Conservation (phyloP, 106 monocot species). For the Xerophyta viscosa region DNA sequence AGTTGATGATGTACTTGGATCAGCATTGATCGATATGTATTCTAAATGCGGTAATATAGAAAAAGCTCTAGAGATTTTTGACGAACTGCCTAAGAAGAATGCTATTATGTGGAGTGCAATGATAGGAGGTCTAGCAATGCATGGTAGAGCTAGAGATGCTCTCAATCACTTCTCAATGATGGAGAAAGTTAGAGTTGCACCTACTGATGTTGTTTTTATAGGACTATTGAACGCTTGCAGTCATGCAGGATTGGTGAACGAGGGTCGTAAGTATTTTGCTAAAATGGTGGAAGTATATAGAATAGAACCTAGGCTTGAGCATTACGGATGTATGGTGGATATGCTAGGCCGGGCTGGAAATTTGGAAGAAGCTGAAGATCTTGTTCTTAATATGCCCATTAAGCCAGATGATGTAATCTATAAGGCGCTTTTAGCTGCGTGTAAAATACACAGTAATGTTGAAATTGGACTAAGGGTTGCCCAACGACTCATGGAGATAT, state of each 20-base stretch:
- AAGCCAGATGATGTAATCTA: slow-evolving; percentile 19
- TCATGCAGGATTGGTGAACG: slow-evolving; percentile 25
- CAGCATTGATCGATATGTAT: slow-evolving; percentile 70
- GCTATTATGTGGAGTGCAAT: slow-evolving; percentile 47
- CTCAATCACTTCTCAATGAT: slow-evolving; percentile 31
- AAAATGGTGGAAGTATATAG: slow-evolving; percentile 15
- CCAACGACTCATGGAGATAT: neutral
- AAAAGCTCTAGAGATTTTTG: slow-evolving; percentile 39
- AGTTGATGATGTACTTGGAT: slow-evolving; percentile 44
- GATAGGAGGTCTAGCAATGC: slow-evolving; percentile 46
- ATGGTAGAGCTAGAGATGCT: slow-evolving; percentile 47
- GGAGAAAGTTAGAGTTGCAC: slow-evolving; percentile 22
- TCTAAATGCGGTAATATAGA: slow-evolving; percentile 57
- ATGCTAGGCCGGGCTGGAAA: slow-evolving; percentile 34
- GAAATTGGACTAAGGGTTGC: neutral
- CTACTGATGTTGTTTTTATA: slow-evolving; percentile 42
- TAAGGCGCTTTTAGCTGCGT: slow-evolving; percentile 23
- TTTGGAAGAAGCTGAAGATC: slow-evolving; percentile 22
- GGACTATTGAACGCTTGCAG: slow-evolving; percentile 29
- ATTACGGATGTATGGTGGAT: slow-evolving; percentile 35
- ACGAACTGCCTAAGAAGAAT: slow-evolving; percentile 30
- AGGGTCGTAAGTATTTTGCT: slow-evolving; percentile 15
- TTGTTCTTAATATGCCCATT: slow-evolving; percentile 17
- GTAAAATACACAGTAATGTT: neutral
- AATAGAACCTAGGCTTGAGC: slow-evolving; percentile 23